Evolutionary conservation across 1,284 basidiomycete species (phyloP).

Genomic region (Hemileia vastatrix): DNA sequence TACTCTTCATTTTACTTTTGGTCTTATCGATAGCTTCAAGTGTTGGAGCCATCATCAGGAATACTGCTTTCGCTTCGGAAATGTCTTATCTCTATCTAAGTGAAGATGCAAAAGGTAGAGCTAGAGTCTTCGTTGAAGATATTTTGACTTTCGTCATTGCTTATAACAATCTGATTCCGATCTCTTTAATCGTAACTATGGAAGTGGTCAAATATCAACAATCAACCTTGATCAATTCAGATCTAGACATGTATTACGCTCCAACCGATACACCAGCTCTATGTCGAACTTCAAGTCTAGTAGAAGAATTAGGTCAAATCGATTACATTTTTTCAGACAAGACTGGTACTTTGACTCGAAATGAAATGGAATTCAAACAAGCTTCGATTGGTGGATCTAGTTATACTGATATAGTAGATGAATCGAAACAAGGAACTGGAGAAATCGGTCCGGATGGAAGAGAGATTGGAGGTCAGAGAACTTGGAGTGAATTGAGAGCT

Average conservation of each 20-base stretch:
- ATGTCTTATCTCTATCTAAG: conserved; percentile 24
- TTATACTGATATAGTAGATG: conserved; percentile 80
- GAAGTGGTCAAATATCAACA: conserved; percentile 98
- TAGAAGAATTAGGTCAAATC: conserved; percentile 96
- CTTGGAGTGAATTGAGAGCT: conserved; percentile 61
- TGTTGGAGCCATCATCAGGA: conserved; percentile 76
- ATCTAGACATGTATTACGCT: conserved; percentile 67
- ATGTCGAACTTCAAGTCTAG: conserved; percentile 92
- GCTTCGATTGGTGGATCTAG: conserved; percentile 78
- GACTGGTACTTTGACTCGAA: conserved; percentile 91
- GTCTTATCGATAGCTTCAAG: conserved; percentile 84
- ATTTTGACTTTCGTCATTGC: conserved; percentile 96
- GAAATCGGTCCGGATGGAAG: conserved; percentile 45
- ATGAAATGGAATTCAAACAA: conserved; percentile 93
- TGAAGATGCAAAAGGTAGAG: conserved; percentile 46
- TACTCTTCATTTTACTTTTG: conserved; percentile 80
- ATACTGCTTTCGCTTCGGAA: conserved; percentile 39
- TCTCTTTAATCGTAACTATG: conserved; percentile 97
- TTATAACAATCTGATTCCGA: conserved; percentile 98
- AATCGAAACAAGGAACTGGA: conserved; percentile 61
- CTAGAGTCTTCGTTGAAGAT: conserved; percentile 58
- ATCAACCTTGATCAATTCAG: conserved; percentile 90
- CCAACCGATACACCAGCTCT: conserved; percentile 90
- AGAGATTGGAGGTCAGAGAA: conserved; percentile 52
- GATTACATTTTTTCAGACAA: conserved; percentile 99